phyloP scores from a whole-genome alignment of 2,329 filamentous ascomycete species.

The Hymenotorrendiella dingleyae region DNA sequence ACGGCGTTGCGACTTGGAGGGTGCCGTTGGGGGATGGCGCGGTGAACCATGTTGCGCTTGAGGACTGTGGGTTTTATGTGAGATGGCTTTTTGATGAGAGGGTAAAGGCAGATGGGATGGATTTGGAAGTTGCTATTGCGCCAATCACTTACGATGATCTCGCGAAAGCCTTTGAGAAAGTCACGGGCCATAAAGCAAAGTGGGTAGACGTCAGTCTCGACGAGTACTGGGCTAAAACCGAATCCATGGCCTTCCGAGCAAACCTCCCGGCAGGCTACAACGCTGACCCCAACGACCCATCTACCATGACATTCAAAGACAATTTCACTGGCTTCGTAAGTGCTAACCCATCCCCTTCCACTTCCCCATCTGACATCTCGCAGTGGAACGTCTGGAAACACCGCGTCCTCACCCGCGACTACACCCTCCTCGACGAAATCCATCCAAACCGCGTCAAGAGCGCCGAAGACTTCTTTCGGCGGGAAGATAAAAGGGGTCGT shows the following conservation, averaged over 20 bases:
- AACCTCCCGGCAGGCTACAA: slow-evolving; percentile 32
- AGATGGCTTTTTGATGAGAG: slow-evolving; percentile 44
- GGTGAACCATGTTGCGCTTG: slow-evolving; percentile 38
- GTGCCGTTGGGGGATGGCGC: slow-evolving; percentile 37
- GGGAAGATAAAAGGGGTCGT: slow-evolving; percentile 33
- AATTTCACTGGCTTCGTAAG: slow-evolving; percentile 44
- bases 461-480: slow-evolving; percentile 43
- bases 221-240: slow-evolving; percentile 28
- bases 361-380: neutral
- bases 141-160: slow-evolving; percentile 37
- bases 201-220: slow-evolving; percentile 34
- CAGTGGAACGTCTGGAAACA: slow-evolving; percentile 40
- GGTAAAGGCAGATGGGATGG: slow-evolving; percentile 37
- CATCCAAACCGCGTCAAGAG: slow-evolving; percentile 42
- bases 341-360: neutral
- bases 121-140: slow-evolving; percentile 40
- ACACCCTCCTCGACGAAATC: slow-evolving; percentile 45
- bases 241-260: slow-evolving; percentile 7
- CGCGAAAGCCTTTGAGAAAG: slow-evolving; percentile 36
- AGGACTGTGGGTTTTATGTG: slow-evolving; percentile 42
- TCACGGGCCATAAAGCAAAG: slow-evolving; percentile 37
- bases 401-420: slow-evolving; percentile 41
- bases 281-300: slow-evolving; percentile 31
- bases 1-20: slow-evolving; percentile 37
- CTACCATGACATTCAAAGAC: slow-evolving; percentile 35